A percentile compares a stretch with the other conserved stretches of the same genome.
Evolutionary conservation across 768 basidiomycete species (phyloP).

Genomic region (Pulveroboletus sp.): DNA sequence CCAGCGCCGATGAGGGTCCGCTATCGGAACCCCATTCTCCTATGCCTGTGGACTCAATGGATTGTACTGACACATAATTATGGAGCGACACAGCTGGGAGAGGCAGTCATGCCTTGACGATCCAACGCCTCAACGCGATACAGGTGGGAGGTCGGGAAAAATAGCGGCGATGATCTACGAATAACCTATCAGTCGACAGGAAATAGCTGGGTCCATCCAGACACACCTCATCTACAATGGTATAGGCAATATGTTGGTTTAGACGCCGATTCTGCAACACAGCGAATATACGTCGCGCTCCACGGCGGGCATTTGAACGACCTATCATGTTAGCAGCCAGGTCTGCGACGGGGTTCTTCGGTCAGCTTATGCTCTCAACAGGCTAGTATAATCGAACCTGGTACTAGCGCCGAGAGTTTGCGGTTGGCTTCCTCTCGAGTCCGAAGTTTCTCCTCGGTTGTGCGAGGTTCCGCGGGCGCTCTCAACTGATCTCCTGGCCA

Average conservation of each 20-base stretch:
- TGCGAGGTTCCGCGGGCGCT: slow-evolving; percentile 58
- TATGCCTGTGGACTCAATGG: slow-evolving; percentile 15
- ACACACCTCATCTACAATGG: slow-evolving; percentile 83
- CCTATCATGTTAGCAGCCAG: slow-evolving; percentile 97
- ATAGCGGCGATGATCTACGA: slow-evolving; percentile 53
- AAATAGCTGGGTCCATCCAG: not conserved
- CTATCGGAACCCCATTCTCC: slow-evolving; percentile 9
- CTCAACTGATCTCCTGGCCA: slow-evolving; percentile 86
- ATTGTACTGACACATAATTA: slow-evolving; percentile 2
- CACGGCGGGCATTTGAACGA: slow-evolving; percentile 89
- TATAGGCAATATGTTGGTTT: slow-evolving; percentile 90
- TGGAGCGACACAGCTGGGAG: not conserved
- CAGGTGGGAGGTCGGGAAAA: slow-evolving; percentile 47
- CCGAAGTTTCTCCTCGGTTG: slow-evolving; percentile 70
- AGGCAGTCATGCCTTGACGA: not conserved
- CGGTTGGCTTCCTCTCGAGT: slow-evolving; percentile 86
- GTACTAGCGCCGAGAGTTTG: slow-evolving; percentile 86
- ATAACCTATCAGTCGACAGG: slow-evolving; percentile 4
- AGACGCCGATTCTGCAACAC: slow-evolving; percentile 92
- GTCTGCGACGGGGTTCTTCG: slow-evolving; percentile 46
- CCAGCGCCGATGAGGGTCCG: not conserved
- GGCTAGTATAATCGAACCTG: slow-evolving; percentile 49
- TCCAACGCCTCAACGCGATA: slow-evolving; percentile 3
- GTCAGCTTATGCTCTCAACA: not conserved
- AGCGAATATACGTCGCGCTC: slow-evolving; percentile 88